phyloP scores from a whole-genome alignment of 495 filamentous ascomycete species.

The Neurospora sp. region DNA sequence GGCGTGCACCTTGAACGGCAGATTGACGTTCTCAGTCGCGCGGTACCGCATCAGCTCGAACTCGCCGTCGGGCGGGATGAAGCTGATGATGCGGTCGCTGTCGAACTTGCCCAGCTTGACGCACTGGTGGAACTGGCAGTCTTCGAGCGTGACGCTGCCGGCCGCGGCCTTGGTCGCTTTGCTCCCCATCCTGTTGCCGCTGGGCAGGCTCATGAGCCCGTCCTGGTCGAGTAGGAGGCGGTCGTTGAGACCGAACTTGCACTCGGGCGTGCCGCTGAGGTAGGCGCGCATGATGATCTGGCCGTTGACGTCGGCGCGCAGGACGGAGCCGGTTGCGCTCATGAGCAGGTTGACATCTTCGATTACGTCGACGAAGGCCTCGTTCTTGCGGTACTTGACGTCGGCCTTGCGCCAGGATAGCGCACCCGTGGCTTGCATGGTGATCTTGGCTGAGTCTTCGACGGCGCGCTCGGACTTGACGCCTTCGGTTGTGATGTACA shows the following conservation, averaged over 20 bases:
- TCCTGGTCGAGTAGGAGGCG: constrained; percentile 82
- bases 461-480: constrained; percentile 90
- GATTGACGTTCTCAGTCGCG: constrained; percentile 98
- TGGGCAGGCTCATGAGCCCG: constrained; percentile 50
- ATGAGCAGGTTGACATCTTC: constrained; percentile 98
- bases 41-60: constrained; percentile 99
- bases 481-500: constrained; percentile 99
- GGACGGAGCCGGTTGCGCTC: constrained; percentile 89
- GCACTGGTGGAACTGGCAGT: constrained; percentile 99
- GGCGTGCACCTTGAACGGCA: constrained; percentile 97
- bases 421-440: constrained; percentile 97
- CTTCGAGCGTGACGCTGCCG: constrained; percentile 90
- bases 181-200: constrained; percentile 58
- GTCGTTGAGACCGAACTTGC: constrained; percentile 98
- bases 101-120: constrained; percentile 97
- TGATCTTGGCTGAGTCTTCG: constrained; percentile 92
- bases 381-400: constrained; percentile 99
- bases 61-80: constrained; percentile 94
- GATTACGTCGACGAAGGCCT: constrained; percentile 56
- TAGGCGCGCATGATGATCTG: constrained; percentile 99
- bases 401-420: constrained; percentile 94
- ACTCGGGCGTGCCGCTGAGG: constrained; percentile 91
- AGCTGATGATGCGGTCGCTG: constrained; percentile 93
- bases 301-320: constrained; percentile 93
- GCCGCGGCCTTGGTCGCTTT: constrained; percentile 93